Percentiles rank a stretch among this genome's conserved stretches.
These are phyloP conservation scores for Bathelium albidoporum DNA, from an alignment of 495 filamentous ascomycete species.

Conservation along the genomic window DNA sequence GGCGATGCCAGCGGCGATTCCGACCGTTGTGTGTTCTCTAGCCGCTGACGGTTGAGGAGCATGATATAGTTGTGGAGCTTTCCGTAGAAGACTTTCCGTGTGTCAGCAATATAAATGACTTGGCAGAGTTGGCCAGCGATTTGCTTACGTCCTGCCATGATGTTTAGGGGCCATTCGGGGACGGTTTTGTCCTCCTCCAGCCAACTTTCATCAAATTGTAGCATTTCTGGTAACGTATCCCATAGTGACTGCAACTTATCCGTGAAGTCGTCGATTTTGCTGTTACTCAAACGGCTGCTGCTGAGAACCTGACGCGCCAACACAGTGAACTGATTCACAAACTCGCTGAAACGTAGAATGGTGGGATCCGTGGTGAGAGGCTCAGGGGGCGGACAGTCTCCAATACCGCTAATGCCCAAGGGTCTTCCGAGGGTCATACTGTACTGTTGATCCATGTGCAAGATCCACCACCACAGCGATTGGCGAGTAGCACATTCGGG, in stretches of 20 bases:
- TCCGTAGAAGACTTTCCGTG: conserved; percentile 29
- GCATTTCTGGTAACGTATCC: conserved; percentile 34
- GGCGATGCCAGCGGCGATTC: conserved; percentile 12
- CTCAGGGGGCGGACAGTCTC: conserved; percentile 37
- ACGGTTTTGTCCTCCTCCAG: conserved; percentile 27
- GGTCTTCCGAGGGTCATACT: conserved; percentile 39
- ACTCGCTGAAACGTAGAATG: conserved; percentile 32
- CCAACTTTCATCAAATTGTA: conserved; percentile 39
- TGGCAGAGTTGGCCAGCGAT: neutral
- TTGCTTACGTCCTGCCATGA: conserved; percentile 31
- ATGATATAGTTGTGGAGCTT: conserved; percentile 39
- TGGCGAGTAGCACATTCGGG: conserved; percentile 32
- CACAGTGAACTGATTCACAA: conserved; percentile 37
- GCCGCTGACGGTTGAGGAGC: conserved; percentile 37
- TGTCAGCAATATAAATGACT: neutral
- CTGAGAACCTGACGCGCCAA: conserved; percentile 37
- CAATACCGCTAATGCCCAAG: conserved; percentile 37
- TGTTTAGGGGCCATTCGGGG: conserved; percentile 37
- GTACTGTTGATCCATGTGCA: conserved; percentile 42
- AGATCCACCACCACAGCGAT: conserved; percentile 42
- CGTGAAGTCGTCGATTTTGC: conserved; percentile 37
- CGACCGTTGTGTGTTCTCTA: conserved; percentile 19
- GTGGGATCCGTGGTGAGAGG: conserved; percentile 32
- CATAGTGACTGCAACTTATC: conserved; percentile 31
- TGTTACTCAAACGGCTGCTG: conserved; percentile 28